These are phyloP conservation scores for Zygoascus biomembranicola DNA, from an alignment of 805 yeast genomes.

Conservation along the genomic window DNA sequence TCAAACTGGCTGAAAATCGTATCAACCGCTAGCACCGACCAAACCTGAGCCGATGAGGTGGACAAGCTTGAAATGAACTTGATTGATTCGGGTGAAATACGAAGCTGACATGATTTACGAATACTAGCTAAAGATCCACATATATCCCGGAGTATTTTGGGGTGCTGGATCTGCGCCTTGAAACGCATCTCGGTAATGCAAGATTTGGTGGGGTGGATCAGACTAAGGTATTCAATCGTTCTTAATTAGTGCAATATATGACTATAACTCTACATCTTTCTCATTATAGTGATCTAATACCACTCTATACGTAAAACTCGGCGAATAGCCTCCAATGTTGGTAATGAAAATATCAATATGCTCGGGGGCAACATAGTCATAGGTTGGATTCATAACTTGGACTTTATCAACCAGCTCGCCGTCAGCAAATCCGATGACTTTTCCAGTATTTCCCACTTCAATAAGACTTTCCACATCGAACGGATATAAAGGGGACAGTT, in stretches of 20 bases:
- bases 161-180: slow-evolving; percentile 3
- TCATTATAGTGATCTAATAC: slow-evolving; percentile 89
- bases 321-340: slow-evolving; percentile 93
- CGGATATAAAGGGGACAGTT: slow-evolving; percentile 88
- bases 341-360: slow-evolving; percentile 90
- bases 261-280: slow-evolving; percentile 42
- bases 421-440: slow-evolving; percentile 70
- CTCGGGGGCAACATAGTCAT: slow-evolving; percentile 90
- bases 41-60: slow-evolving; percentile 52
- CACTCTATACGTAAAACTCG: slow-evolving; percentile 90
- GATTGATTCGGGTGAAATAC: slow-evolving; percentile 45
- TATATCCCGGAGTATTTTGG: slow-evolving; percentile 26
- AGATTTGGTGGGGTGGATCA: neutral
- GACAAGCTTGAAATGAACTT: slow-evolving; percentile 42
- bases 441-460: slow-evolving; percentile 91
- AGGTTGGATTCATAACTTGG: slow-evolving; percentile 78
- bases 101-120: slow-evolving; percentile 47
- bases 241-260: neutral
- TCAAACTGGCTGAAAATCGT: slow-evolving; percentile 41
- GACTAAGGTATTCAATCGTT: neutral
- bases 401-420: slow-evolving; percentile 60
- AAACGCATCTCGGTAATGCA: slow-evolving; percentile 2
- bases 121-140: slow-evolving; percentile 43
- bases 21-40: slow-evolving; percentile 47
- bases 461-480: slow-evolving; percentile 74